Conservation (phyloP, 2,329 filamentous ascomycete genomes). For the Phaeosphaeriaceae sp. region DNA sequence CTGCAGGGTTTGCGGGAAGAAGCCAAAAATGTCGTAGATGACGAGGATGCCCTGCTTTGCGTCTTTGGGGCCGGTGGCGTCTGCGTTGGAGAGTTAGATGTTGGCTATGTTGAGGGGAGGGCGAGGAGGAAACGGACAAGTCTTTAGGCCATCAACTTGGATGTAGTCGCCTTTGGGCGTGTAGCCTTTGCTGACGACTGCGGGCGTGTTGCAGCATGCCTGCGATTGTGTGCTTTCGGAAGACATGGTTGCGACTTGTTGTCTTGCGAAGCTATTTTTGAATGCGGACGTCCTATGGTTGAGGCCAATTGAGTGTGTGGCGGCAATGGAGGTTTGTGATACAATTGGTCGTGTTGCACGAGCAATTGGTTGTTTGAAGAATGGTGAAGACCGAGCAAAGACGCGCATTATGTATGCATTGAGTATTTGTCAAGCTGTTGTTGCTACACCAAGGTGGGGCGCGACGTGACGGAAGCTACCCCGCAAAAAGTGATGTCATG, state of each 20-base stretch:
- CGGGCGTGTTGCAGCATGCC: conserved; percentile 59
- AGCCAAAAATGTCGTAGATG: conserved; percentile 70
- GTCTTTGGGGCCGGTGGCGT: conserved; percentile 64
- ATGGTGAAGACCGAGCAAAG: not conserved
- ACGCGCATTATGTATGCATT: conserved; percentile 7
- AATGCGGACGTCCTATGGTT: not conserved
- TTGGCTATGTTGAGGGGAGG: not conserved
- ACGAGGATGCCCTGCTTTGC: conserved; percentile 66
- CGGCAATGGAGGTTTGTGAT: conserved; percentile 19
- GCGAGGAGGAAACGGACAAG: conserved; percentile 55
- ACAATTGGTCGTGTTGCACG: conserved; percentile 2
- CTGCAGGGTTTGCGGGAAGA: conserved; percentile 69
- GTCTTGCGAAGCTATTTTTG: conserved; percentile 5
- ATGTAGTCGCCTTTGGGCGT: conserved; percentile 66
- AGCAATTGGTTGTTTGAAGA: conserved; percentile 2
- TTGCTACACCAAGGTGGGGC: conserved; percentile 5
- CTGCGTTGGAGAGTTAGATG: conserved; percentile 34
- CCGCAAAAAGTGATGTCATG: conserved; percentile 3
- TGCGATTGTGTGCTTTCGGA: conserved; percentile 47
- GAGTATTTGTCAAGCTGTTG: conserved; percentile 3
- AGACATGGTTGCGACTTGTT: conserved; percentile 37
- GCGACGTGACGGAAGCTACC: conserved; percentile 6
- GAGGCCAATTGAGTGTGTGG: not conserved
- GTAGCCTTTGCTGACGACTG: conserved; percentile 60
- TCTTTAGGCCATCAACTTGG: conserved; percentile 68